Evolutionary conservation across 2,329 filamentous ascomycete genomes (phyloP), one percentile per base, ranked within the genome.

Genomic region (Cladorrhinum sp.): DNA sequence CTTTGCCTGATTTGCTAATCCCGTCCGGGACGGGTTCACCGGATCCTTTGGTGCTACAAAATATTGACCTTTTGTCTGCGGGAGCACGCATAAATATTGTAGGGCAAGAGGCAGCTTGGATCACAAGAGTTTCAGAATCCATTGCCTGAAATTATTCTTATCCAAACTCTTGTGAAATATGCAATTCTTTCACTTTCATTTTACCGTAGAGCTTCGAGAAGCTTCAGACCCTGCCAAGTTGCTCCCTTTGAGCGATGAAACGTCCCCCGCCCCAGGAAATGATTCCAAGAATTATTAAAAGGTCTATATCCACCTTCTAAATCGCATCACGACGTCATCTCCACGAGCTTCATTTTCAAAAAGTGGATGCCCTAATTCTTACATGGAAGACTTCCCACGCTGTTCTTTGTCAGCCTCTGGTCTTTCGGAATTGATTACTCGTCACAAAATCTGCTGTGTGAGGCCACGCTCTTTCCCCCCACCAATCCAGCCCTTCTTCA

Each of bases 1-100:
- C 55, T 59, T 56, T 53, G n/a, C 56, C 59, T 28, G 21, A 54
- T 59, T 16, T 23, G 58, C 18, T 30, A 52, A 57, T 33, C 46
- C 49, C 23, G 36, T 23, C 16, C 7, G 23, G 24, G 30, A 14
- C 28, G 30, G 51, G 24, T 30, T 18, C 24, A 20, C 20, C n/a
- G 20, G n/a, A 18, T 24, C 50, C 9, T 30, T 23, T 53, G 57
- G 18, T 21, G 49, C 52, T 61, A 60, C 61, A 60, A 30, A 52
- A 52, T 48, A 54, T 48, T 52, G 30, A 42, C 53, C 24, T 56
- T 48, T 26, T 18, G 12, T 30, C 30, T 57, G 54, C 42, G 2
- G 16, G 16, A 9, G 18, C 12, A 3, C n/a, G 16, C 42, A 8
- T 2, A 18, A 18, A 46, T 18, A 46, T 18, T 46, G 42, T 46